Evolutionary conservation across 805 yeast species (phyloP).

Genomic region (Pichia gijzeniarum): DNA sequence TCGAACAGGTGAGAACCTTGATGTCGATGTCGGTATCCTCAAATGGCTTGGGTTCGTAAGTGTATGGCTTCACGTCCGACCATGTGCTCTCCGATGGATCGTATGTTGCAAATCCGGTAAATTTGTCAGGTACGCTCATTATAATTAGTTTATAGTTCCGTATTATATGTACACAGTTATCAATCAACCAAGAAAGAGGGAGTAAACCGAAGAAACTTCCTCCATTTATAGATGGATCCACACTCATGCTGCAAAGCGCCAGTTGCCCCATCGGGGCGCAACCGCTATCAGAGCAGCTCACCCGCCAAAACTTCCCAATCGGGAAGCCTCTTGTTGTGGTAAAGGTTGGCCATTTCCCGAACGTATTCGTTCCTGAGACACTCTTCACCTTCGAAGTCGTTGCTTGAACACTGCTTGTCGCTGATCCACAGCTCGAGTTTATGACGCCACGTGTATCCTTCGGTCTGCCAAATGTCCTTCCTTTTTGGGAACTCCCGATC

Average conservation of each 20-base stretch:
- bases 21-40: conserved; percentile 39
- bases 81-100: conserved; percentile 28
- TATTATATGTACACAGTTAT: no score
- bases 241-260: neutral
- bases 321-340: neutral
- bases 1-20: conserved; percentile 38
- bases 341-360: neutral
- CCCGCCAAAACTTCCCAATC: conserved; percentile 3
- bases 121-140: conserved; percentile 28
- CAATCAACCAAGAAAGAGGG: no score
- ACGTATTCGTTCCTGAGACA: conserved; percentile 5
- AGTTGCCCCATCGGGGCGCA: neutral
- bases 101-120: conserved; percentile 34
- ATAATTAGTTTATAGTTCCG: neutral
- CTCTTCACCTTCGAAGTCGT: conserved; percentile 24
- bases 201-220: no score
- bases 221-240: no score
- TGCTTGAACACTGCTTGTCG: conserved; percentile 16
- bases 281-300: neutral
- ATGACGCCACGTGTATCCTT: conserved; percentile 22
- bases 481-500: conserved; percentile 32
- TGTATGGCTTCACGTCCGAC: conserved; percentile 27
- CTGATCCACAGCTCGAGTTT: conserved; percentile 23
- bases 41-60: conserved; percentile 33
- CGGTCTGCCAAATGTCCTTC: conserved; percentile 16